These are phyloP conservation scores for Diplodia mutila DNA, from an alignment of 2,329 filamentous ascomycete species.

Conservation along the genomic window DNA sequence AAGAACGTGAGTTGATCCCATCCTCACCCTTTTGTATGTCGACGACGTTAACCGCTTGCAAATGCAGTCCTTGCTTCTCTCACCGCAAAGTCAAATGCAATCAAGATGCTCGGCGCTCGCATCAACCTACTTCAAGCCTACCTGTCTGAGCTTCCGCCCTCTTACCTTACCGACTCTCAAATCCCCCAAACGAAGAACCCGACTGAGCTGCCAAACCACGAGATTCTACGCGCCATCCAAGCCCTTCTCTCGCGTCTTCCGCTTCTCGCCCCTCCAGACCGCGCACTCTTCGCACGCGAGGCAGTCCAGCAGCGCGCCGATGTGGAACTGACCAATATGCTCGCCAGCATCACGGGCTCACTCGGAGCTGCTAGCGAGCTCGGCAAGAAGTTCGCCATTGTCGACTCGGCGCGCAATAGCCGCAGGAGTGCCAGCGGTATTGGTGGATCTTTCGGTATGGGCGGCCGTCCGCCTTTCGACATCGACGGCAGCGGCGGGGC, in stretches of 20 bases:
- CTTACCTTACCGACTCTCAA: constrained; percentile 59
- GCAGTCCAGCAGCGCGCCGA: constrained; percentile 80
- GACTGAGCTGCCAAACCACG: constrained; percentile 56
- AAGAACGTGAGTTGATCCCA: constrained; percentile 59
- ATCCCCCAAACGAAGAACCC: constrained; percentile 36
- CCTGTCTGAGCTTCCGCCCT: constrained; percentile 71
- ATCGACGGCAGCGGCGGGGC: constrained; percentile 5
- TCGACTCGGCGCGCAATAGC: constrained; percentile 44
- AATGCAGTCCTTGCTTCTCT: constrained; percentile 64
- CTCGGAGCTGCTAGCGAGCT: constrained; percentile 72
- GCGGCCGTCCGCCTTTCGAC: not conserved
- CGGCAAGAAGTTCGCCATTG: constrained; percentile 69
- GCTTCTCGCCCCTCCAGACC: constrained; percentile 74
- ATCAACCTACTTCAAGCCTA: constrained; percentile 65
- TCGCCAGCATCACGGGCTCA: constrained; percentile 75
- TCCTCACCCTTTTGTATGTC: not conserved
- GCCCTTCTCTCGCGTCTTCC: constrained; percentile 82
- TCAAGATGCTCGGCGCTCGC: constrained; percentile 81
- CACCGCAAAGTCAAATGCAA: constrained; percentile 86
- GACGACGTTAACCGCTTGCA: not conserved
- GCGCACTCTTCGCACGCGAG: constrained; percentile 68
- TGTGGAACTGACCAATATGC: constrained; percentile 74
- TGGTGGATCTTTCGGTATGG: not conserved
- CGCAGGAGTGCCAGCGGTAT: not conserved
- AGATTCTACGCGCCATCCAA: constrained; percentile 84